A percentile compares a stretch with the other conserved stretches of the same genome.
These are phyloP conservation scores for Acrodontium crateriforme DNA, from an alignment of 2,329 filamentous ascomycete genomes.

Conservation along the genomic window DNA sequence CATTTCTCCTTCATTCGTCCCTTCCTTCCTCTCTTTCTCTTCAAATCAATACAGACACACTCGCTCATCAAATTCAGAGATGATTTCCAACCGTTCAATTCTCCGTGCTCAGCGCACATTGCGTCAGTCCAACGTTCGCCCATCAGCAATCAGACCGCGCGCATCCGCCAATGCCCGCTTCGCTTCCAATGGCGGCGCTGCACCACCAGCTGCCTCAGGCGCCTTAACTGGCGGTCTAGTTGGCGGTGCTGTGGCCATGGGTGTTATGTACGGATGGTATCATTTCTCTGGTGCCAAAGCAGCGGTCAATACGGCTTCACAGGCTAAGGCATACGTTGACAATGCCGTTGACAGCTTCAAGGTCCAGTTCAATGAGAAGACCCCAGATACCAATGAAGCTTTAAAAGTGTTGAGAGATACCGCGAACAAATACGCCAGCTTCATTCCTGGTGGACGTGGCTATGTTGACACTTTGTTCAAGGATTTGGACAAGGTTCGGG, in stretches of 20 bases:
- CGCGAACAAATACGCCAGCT: slow-evolving; percentile 53
- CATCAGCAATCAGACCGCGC: no score
- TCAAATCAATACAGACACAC: no score
- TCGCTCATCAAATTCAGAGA: no score
- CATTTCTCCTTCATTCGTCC: no score
- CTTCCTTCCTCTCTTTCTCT: no score
- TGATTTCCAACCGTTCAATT: no score
- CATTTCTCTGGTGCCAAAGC: slow-evolving; percentile 38
- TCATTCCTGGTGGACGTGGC: slow-evolving; percentile 55
- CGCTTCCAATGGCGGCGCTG: no score
- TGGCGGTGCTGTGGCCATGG: slow-evolving; percentile 36
- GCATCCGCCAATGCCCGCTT: no score
- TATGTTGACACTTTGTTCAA: slow-evolving; percentile 59
- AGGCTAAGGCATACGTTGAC: slow-evolving; percentile 45
- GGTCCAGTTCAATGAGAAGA: slow-evolving; percentile 35
- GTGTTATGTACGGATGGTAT: slow-evolving; percentile 39
- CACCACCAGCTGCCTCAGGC: no score
- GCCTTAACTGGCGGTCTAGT: no score
- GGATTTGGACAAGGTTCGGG: slow-evolving; percentile 53
- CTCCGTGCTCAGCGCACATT: no score
- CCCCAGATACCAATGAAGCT: slow-evolving; percentile 54
- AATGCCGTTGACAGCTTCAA: slow-evolving; percentile 41
- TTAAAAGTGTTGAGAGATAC: slow-evolving; percentile 51
- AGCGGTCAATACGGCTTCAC: slow-evolving; percentile 35
- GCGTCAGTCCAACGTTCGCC: no score